phyloP scores from a whole-genome alignment of 768 basidiomycete genomes.

The Serendipita sp. region DNA sequence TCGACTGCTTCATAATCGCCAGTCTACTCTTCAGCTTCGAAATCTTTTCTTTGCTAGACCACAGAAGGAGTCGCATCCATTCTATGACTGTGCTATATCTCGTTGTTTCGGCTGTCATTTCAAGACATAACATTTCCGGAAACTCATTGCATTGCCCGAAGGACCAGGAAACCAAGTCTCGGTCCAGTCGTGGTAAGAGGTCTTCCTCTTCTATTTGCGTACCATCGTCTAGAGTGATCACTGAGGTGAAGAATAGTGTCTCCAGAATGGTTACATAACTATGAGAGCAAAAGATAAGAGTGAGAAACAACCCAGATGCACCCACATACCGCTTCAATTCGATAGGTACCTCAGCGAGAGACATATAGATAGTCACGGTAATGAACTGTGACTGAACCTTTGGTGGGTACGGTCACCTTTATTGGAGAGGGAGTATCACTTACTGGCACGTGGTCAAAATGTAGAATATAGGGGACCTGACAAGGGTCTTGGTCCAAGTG shows the following conservation, averaged over 20 bases:
- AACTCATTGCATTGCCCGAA: slow-evolving; percentile 54
- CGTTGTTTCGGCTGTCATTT: slow-evolving; percentile 68
- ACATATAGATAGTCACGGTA: slow-evolving; percentile 62
- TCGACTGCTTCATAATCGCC: slow-evolving; percentile 76
- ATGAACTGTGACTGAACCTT: slow-evolving; percentile 86
- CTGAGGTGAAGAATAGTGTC: slow-evolving; percentile 79
- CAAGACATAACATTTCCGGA: slow-evolving; percentile 58
- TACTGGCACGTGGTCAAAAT: slow-evolving; percentile 88
- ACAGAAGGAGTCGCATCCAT: slow-evolving; percentile 76
- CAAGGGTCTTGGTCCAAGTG: slow-evolving; percentile 55
- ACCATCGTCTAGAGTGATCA: slow-evolving; percentile 46
- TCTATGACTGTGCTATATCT: slow-evolving; percentile 67
- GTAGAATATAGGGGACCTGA: slow-evolving; percentile 70
- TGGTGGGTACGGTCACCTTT: neutral
- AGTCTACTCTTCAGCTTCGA: slow-evolving; percentile 49
- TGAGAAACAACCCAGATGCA: neutral
- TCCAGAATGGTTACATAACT: slow-evolving; percentile 60
- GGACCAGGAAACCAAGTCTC: slow-evolving; percentile 76
- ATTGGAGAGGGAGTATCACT: slow-evolving; percentile 28
- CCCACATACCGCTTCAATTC: slow-evolving; percentile 54
- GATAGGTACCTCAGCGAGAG: slow-evolving; percentile 54
- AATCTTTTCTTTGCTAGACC: slow-evolving; percentile 52
- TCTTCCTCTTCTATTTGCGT: slow-evolving; percentile 67
- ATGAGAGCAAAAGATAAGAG: slow-evolving; percentile 30
- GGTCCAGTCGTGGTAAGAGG: slow-evolving; percentile 77